These are phyloP conservation scores for Ilex paraguariensis DNA, from an alignment of 305 asterid genomes.

Conservation along the genomic window DNA sequence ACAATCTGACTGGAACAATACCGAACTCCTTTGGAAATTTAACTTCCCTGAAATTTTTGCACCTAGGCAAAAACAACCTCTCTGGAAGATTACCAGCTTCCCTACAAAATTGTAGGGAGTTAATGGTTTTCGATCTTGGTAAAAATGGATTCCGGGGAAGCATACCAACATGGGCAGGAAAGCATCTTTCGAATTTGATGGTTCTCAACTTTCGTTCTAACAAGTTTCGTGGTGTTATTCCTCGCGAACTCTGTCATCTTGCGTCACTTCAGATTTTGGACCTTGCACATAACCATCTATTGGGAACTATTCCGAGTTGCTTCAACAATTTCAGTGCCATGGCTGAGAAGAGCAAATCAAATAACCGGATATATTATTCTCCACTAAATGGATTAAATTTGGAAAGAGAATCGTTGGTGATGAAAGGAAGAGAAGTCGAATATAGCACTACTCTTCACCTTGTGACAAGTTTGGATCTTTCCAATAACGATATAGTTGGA, in stretches of 20 bases:
- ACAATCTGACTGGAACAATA: not conserved
- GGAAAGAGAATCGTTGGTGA: not conserved
- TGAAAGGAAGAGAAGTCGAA: conserved; percentile 1
- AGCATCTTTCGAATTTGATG: not conserved
- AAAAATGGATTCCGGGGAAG: not conserved
- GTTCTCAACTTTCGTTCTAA: not conserved
- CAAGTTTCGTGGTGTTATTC: not conserved
- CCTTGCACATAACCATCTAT: not conserved
- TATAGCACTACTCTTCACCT: not conserved
- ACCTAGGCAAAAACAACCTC: not conserved
- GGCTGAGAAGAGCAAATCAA: not conserved
- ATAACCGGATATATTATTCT: too few relatives aligned
- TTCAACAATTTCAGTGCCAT: not conserved
- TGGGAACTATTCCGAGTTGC: not conserved
- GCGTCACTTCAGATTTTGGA: not conserved
- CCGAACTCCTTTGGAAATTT: not conserved
- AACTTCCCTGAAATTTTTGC: not conserved
- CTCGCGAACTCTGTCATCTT: not conserved
- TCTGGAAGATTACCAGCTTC: conserved; percentile 14
- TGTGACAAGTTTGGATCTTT: not conserved
- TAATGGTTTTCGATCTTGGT: not conserved
- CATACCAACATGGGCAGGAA: not conserved
- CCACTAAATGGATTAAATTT: too few relatives aligned
- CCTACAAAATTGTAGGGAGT: conserved; percentile 1
- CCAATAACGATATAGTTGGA: not conserved